Percentiles rank a stretch among this genome's conserved stretches.
Conservation (phyloP, 2,329 filamentous ascomycete genomes). For the Talaromyces pinophilus region DNA sequence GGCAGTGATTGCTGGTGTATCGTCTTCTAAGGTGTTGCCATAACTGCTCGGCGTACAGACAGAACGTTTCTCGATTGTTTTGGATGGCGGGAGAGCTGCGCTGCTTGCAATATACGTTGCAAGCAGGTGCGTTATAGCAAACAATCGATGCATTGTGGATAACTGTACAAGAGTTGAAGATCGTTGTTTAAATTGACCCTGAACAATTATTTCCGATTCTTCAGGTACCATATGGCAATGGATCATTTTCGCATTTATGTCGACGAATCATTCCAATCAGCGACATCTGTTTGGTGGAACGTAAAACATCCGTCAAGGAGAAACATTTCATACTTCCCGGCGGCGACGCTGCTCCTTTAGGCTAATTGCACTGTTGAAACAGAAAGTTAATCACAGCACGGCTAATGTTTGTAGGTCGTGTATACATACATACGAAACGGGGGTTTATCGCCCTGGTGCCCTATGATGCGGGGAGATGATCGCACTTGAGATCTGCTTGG, state of each 20-base stretch:
- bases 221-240: neutral
- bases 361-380: neutral
- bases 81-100: neutral
- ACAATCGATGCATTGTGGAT: neutral
- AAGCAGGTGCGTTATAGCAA: neutral
- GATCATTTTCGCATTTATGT: neutral
- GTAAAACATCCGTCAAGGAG: neutral
- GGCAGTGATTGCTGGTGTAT: constrained; percentile 47
- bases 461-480: neutral
- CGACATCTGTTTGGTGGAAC: constrained; percentile 5
- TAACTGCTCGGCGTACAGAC: constrained; percentile 38
- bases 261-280: neutral
- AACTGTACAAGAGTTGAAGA: neutral
- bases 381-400: neutral
- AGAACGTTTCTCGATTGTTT: constrained; percentile 25
- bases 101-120: neutral
- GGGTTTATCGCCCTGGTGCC: neutral
- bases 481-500: neutral
- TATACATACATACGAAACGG: neutral
- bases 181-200: neutral
- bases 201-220: neutral
- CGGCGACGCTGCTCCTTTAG: neutral
- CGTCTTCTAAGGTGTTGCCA: constrained; percentile 39
- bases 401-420: neutral
- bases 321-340: neutral